Evolutionary conservation across 2,329 filamentous ascomycete genomes (phyloP).

Genomic region (Aspergillus udagawae): DNA sequence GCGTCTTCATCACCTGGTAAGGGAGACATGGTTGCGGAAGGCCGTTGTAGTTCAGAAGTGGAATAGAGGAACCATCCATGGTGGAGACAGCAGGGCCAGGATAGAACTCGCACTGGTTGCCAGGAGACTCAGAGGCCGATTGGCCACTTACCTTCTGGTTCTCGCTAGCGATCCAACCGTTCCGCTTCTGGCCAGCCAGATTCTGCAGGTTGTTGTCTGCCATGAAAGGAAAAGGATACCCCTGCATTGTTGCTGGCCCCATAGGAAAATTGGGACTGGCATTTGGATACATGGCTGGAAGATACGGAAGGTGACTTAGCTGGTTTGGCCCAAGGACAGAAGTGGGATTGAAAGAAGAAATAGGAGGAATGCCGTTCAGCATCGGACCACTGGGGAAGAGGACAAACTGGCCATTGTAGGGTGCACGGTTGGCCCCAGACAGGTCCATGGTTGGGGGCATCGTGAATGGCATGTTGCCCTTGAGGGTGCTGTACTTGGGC

Average conservation of each 20-base stretch:
- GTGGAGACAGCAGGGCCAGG: slow-evolving; percentile 51
- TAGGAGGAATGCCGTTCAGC: slow-evolving; percentile 27
- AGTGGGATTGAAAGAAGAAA: slow-evolving; percentile 26
- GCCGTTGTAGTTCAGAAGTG: slow-evolving; percentile 54
- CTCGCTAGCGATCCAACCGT: slow-evolving; percentile 41
- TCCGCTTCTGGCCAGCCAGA: slow-evolving; percentile 33
- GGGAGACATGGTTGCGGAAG: slow-evolving; percentile 51
- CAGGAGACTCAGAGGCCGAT: slow-evolving; percentile 56
- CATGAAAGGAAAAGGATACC: slow-evolving; percentile 36
- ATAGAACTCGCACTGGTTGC: slow-evolving; percentile 57
- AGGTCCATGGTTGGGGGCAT: slow-evolving; percentile 26
- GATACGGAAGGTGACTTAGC: slow-evolving; percentile 32
- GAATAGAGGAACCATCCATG: slow-evolving; percentile 56
- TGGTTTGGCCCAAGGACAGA: slow-evolving; percentile 30
- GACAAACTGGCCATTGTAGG: slow-evolving; percentile 27
- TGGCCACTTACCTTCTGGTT: slow-evolving; percentile 52
- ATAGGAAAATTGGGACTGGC: slow-evolving; percentile 31
- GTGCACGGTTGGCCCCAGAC: slow-evolving; percentile 23
- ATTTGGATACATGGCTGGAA: slow-evolving; percentile 35
- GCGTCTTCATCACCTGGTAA: slow-evolving; percentile 45
- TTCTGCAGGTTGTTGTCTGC: slow-evolving; percentile 34
- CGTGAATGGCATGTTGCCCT: slow-evolving; percentile 21
- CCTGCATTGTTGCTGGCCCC: slow-evolving; percentile 26
- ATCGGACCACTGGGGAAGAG: slow-evolving; percentile 31
- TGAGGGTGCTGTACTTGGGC: slow-evolving; percentile 25